Base-by-base conservation (phyloP, 768 basidiomycete genomes). In the Neoboletus subvelutipes region DNA sequence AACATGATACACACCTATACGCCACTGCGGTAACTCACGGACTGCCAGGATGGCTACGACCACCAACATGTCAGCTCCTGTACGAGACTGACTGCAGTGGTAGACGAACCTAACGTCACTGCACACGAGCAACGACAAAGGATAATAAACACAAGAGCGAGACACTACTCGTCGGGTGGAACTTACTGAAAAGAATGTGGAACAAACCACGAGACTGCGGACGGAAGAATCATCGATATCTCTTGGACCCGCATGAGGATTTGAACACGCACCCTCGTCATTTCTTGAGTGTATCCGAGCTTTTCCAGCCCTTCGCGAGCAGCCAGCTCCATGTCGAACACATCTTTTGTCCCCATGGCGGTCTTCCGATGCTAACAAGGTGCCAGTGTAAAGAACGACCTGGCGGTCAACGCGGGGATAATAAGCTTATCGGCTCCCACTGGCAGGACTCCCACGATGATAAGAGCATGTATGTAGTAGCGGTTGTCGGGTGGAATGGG, bases 1-100 rank as follows among this genome's bases (percentile, higher is more conserved):
- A 64, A 51, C 20, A 20, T 3, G 50, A 33, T 24, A 22, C 20
- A 26, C 24, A 26, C 24, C 28, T 13, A 11, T 41, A 40, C 3
- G 43, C 10, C 3, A 12, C 6, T 6, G n/a, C 5, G 3, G 12
- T n/a, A 22, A 79, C 83, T 70, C 61, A 84, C 83, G 83, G 56
- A 85, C 83, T 31, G 83, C 82, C 74, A 84, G 79, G 33, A 85
- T 84, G 11, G 83, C 83, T 84, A 20, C 18, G 7, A 13, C 5
- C 31, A 50, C 13, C 36, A 46, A 15, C 20, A 18, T 24, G 37
- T 64, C 45, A 68, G 57, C 11, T 18, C 34, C 26, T 37, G 18
- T 4, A 22, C 18, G 9, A 18, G 13, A 49, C 42, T 17, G 7
- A 22, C 0, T 36, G 9, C 9, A 29, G 43, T 13, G 20, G 29